Evolutionary conservation across 495 filamentous ascomycete species (phyloP), one percentile per base, ranked within the genome.

Genomic region (Trichoderma orchidacearum): DNA sequence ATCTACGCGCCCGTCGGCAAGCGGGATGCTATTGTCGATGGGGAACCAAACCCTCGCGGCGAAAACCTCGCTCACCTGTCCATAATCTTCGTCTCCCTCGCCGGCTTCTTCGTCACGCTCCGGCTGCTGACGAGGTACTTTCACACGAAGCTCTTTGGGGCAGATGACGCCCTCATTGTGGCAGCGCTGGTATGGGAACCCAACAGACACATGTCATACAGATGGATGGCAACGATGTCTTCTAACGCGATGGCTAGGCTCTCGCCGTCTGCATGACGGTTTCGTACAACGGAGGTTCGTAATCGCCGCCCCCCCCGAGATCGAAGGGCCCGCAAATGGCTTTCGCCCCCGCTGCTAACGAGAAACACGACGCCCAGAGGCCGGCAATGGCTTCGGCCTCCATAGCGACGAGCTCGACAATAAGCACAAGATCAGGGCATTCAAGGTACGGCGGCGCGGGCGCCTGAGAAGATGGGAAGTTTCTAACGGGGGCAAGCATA

Each of bases 161-260:
- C 38, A 9, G 55, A 57, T 27, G 55, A 57, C 30, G 55, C 21
- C 21, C 30, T 57, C 41, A 57, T 57, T 25, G 34, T 57, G 29
- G 29, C 18, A 17, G 55, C 55, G 15, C 18, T 51, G 55, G 55
- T 57, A 48, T 28, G 55, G 18, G 17, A 7, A 17, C 18, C 32
- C 28, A 13, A n/a, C n/a, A n/a, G n/a, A n/a, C n/a, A n/a, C n/a
- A n/a, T n/a, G n/a, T n/a, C n/a, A n/a, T n/a, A n/a, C n/a, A n/a
- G n/a, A n/a, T 57, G 3, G 12, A 18, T 53, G 25, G n/a, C 5
- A 8, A 41, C 17, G 3, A 27, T 28, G 28, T 51, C 32, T 57
- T 15, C 25, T 29, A n/a, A n/a, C n/a, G n/a, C 18, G 15, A 45
- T 28, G 6, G 8, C n/a, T 53, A 53, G 51, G 51, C 51, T 13